Evolutionary conservation across 805 yeast genomes (phyloP), one percentile per base, ranked within the genome.

Genomic region (Starmerella stigmatis): DNA sequence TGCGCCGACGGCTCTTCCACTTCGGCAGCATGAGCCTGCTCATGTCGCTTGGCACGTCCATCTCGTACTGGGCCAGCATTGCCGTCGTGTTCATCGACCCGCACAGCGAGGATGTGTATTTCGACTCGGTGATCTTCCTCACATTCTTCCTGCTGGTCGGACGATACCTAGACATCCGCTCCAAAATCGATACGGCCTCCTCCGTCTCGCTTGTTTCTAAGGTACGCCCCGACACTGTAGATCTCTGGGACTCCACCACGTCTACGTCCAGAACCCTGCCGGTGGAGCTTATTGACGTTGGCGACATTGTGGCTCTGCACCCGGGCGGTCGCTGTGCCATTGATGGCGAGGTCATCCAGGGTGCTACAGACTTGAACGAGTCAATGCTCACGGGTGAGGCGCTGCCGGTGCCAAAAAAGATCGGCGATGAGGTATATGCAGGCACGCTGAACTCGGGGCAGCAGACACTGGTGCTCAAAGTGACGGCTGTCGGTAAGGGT

Each of bases 371-470:
- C 51, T 79, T 86, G 61, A 94, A 89, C 60, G 97, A 89, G 66
- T 75, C 86, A 23, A 79, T 94, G 4, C 69, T 89, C 22, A 89
- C 96, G 2, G 98, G 98, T 54, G 98, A 89, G 66, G 53, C 66
- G 0, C 60, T 66, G 13, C 83, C 86, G 2, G 78, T 79, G 12
- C 63, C 63, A 16, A 81, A 75, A 53, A 44, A 48, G 0, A 63
- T 64, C 0, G 88, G 88, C 0, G 85, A 80, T 49, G 81, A 76
- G 49, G 67, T 81, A 2, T 81, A 73, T 62, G 76, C 86, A 0
- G 92, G 89, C 2, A 80, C 89, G 0, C 69, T 79, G 6, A 82
- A 81, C 56, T 64, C 66, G 13, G 86, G 89, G 1, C 67, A 71
- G 15, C 66, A 63, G 6, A 61, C 81, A 0, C 65, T 80, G 4